These are phyloP conservation scores for Ustilago nuda DNA, from an alignment of 1,284 basidiomycete genomes.

Conservation along the genomic window DNA sequence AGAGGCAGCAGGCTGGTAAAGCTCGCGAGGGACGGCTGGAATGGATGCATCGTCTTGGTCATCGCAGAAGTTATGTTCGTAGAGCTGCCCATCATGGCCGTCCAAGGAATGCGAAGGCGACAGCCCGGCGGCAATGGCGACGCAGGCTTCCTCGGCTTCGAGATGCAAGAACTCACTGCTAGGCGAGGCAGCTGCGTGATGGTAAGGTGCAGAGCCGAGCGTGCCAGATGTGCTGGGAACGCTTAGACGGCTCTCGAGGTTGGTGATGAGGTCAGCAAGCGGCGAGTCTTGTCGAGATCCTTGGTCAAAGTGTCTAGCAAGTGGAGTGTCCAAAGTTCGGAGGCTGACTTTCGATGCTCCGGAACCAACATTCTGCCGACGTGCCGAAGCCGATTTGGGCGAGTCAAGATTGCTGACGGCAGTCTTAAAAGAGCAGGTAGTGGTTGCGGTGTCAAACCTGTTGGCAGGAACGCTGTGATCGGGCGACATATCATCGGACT, in stretches of 20 bases:
- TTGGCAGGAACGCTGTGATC: constrained; percentile 31
- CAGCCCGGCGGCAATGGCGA: constrained; percentile 22
- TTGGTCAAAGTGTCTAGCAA: constrained; percentile 47
- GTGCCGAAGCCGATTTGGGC: constrained; percentile 22
- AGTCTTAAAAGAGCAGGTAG: constrained; percentile 40
- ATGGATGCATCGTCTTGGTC: constrained; percentile 35
- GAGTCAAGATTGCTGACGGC: constrained; percentile 39
- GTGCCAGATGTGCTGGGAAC: constrained; percentile 28
- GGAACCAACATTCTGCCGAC: constrained; percentile 17
- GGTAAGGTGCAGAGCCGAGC: constrained; percentile 26
- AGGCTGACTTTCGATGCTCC: constrained; percentile 38
- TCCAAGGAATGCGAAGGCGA: constrained; percentile 24
- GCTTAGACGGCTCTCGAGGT: constrained; percentile 39
- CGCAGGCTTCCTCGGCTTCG: constrained; percentile 3
- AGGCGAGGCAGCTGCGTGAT: constrained; percentile 34
- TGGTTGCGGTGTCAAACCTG: constrained; percentile 43
- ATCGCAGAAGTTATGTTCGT: constrained; percentile 11
- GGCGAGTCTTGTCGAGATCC: constrained; percentile 36
- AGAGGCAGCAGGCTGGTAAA: constrained; percentile 23
- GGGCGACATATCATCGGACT: constrained; percentile 34
- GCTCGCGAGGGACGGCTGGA: constrained; percentile 19
- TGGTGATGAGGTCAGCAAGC: constrained; percentile 49
- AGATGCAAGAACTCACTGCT: constrained; percentile 36
- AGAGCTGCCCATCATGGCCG: constrained; percentile 7
- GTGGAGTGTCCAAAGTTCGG: constrained; percentile 35